These are phyloP conservation scores for Russula brevipes DNA, from an alignment of 768 basidiomycete genomes.

Conservation along the genomic window DNA sequence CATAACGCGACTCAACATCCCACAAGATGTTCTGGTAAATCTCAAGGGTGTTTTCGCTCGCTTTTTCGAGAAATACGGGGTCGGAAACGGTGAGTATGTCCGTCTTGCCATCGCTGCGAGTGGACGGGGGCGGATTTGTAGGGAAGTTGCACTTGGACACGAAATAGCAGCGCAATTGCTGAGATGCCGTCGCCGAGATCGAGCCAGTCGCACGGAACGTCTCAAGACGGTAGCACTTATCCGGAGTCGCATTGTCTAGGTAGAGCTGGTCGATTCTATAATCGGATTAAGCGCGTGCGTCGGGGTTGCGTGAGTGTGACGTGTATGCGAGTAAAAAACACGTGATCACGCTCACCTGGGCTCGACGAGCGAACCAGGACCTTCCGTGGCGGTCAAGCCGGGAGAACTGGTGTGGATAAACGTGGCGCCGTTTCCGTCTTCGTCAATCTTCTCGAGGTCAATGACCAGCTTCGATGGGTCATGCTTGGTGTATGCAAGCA, in stretches of 20 bases:
- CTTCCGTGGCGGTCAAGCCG: conserved; percentile 74
- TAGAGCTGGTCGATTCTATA: conserved; percentile 86
- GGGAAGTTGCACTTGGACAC: conserved; percentile 88
- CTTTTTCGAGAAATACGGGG: conserved; percentile 86
- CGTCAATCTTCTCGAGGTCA: conserved; percentile 89
- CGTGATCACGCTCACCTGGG: conserved; percentile 45
- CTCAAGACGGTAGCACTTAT: conserved; percentile 85
- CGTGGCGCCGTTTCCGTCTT: conserved; percentile 75
- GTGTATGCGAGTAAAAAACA: neutral
- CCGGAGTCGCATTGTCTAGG: conserved; percentile 74
- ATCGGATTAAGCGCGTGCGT: too few species aligned
- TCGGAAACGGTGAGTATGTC: conserved; percentile 89
- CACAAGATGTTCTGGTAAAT: conserved; percentile 89
- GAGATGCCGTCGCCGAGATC: conserved; percentile 79
- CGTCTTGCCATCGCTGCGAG: conserved; percentile 53
- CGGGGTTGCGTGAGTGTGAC: too few species aligned
- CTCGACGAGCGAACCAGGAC: conserved; percentile 90
- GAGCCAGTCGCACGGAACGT: conserved; percentile 90
- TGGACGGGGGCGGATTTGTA: conserved; percentile 38
- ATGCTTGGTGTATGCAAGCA: conserved; percentile 89
- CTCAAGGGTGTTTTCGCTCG: conserved; percentile 86
- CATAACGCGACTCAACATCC: conserved; percentile 77
- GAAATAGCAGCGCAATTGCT: conserved; percentile 97
- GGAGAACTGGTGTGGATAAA: conserved; percentile 91
- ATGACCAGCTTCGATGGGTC: conserved; percentile 87